Evolutionary conservation across 192 early-diverging fungal genomes (phyloP).

Genomic region (Entomortierella beljakovae): DNA sequence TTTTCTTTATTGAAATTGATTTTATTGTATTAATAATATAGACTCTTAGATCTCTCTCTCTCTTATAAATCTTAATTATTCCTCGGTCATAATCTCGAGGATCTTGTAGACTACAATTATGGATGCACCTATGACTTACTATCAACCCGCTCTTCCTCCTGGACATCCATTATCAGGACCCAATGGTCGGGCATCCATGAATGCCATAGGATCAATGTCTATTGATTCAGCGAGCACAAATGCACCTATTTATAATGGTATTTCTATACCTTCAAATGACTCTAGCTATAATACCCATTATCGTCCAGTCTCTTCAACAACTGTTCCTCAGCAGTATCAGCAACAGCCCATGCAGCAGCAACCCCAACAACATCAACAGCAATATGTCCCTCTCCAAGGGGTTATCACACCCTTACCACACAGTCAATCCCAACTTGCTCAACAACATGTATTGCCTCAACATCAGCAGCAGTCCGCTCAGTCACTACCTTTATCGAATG

Average conservation of each 20-base stretch:
- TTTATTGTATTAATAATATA: too few species aligned
- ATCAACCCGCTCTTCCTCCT: constrained; percentile 30
- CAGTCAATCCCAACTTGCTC: constrained; percentile 20
- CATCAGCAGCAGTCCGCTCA: constrained; percentile 26
- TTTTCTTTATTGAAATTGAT: too few species aligned
- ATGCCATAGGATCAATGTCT: constrained; percentile 13
- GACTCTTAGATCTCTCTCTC: too few species aligned
- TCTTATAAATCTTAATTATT: not conserved
- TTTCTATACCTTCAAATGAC: not conserved
- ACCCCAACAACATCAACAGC: constrained; percentile 41
- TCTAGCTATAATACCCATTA: constrained; percentile 28
- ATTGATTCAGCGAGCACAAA: constrained; percentile 24
- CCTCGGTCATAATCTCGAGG: not conserved
- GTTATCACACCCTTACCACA: constrained; percentile 10
- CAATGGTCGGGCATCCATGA: constrained; percentile 9
- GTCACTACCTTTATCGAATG: constrained; percentile 8
- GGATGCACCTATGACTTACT: constrained; percentile 33
- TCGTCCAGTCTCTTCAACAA: constrained; percentile 25
- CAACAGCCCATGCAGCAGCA: constrained; percentile 12
- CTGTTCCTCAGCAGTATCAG: constrained; percentile 19
- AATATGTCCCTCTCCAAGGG: constrained; percentile 26
- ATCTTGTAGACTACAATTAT: constrained; percentile 6
- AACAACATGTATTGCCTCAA: constrained; percentile 12
- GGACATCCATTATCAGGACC: constrained; percentile 22
- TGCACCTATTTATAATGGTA: constrained; percentile 3